Conservation (phyloP, 768 basidiomycete species). For the Pisolithus orientalis region DNA sequence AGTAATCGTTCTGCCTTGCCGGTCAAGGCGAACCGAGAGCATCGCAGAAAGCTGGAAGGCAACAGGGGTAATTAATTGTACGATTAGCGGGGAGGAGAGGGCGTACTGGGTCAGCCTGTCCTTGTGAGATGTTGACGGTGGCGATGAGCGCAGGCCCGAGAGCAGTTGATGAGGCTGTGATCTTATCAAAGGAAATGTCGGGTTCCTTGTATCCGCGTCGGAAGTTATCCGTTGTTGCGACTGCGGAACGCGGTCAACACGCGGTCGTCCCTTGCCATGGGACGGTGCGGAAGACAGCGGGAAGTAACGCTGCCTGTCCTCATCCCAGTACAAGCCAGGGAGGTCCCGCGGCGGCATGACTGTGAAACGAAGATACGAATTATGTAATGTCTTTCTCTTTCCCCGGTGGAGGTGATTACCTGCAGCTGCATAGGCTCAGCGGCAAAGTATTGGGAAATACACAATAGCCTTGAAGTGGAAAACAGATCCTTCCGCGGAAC, state of each 20-base stretch:
- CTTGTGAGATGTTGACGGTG: conserved; percentile 12
- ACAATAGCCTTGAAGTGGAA: too few relatives aligned
- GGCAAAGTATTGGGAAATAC: too few relatives aligned
- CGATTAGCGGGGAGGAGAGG: neutral
- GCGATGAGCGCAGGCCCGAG: conserved; percentile 10
- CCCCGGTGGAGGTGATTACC: too few relatives aligned
- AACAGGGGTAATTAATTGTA: neutral
- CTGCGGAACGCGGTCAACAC: neutral
- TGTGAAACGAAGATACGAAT: too few relatives aligned
- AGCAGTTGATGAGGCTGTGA: conserved; percentile 2
- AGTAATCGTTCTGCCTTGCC: conserved; percentile 24
- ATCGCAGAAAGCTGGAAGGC: conserved; percentile 33
- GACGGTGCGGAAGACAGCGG: conserved; percentile 35
- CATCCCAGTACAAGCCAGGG: conserved; percentile 55
- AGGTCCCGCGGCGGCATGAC: conserved; percentile 37
- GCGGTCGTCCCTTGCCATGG: conserved; percentile 16
- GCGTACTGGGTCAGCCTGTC: conserved; percentile 24
- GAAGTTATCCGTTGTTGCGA: conserved; percentile 2
- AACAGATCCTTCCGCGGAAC: too few relatives aligned
- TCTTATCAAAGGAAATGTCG: neutral
- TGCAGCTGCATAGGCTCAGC: too few relatives aligned
- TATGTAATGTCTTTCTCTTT: too few relatives aligned
- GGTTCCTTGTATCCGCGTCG: neutral
- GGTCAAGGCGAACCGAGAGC: conserved; percentile 35
- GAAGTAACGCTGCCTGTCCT: conserved; percentile 48